phyloP scores from a whole-genome alignment of 2,329 filamentous ascomycete genomes.

The Chalaropsis thielavioides region DNA sequence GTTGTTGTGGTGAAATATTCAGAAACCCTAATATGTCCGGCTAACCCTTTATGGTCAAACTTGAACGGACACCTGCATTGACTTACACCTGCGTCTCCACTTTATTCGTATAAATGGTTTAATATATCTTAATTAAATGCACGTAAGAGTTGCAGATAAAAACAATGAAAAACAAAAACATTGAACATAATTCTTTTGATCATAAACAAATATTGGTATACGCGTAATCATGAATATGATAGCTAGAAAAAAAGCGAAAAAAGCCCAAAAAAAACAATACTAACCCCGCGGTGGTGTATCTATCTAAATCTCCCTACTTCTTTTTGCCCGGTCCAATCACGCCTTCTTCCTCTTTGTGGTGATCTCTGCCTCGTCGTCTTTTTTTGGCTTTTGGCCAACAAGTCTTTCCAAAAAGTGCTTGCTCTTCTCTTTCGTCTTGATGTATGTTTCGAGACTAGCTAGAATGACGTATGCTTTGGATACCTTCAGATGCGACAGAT shows the following conservation, averaged over 20 bases:
- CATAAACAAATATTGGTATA: background rate
- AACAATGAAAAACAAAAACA: too few species aligned
- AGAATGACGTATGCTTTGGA: conserved; percentile 71
- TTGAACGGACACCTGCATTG: too few species aligned
- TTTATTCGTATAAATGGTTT: too few species aligned
- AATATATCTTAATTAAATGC: too few species aligned
- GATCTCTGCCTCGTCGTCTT: conserved; percentile 4
- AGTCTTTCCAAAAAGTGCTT: conserved; percentile 33
- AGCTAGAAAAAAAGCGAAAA: too few species aligned
- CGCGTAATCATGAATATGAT: background rate
- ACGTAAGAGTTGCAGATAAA: too few species aligned
- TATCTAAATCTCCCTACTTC: background rate
- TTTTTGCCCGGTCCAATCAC: background rate
- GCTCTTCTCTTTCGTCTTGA: conserved; percentile 51
- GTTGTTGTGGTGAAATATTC: background rate
- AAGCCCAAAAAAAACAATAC: background rate
- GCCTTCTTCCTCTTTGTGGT: conserved; percentile 7
- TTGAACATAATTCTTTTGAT: background rate
- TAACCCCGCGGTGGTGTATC: background rate
- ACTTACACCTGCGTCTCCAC: too few species aligned
- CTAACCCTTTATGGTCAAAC: background rate
- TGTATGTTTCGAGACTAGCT: conserved; percentile 67
- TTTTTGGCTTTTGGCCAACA: conserved; percentile 11
- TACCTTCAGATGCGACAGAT: conserved; percentile 65
- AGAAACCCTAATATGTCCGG: background rate